Base-by-base conservation (phyloP, 176 grass and related monocot genomes). In the Phoenix dactylifera region DNA sequence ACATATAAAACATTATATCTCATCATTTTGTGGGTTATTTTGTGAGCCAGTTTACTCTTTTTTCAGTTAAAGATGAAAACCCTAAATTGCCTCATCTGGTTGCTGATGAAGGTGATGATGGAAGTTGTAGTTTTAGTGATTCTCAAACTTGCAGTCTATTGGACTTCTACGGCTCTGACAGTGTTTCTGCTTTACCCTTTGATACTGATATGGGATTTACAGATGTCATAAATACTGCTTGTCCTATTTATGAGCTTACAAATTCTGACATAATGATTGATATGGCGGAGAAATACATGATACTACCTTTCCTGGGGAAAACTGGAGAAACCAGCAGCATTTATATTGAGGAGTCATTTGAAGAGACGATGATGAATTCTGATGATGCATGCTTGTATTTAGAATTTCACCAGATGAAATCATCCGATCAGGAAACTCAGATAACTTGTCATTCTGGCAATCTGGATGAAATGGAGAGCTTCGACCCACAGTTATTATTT, bases 321-420 rank as follows among this genome's bases (percentile, higher is more conserved):
- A 57, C 78, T 60, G 49, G 53, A 17, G 79, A 86, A 71, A 60
- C 54, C 19, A 59, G 61, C 74, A 49, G 48, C n/a, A 6, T 50
- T 67, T 52, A 18, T 18, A 24, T 65, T 77, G 70, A 74, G 25
- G 57, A 51, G 53, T 58, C 24, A 9, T n/a, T 39, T 14, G 65
- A 75, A 20, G 30, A 75, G 17, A 60, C 51, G 58, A 53, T 64
- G 66, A 17, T 71, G 50, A 67, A 80, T 19, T 67, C 72, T 26
- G 85, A 93, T 73, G 88, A 89, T 54, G 80, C 94, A 54, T 86
- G 84, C 66, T 78, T 75, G 23, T 98, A 93, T 62, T 76, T 93
- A 24, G 70, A 26, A 63, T 63, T 52, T 73, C 70, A 73, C 67
- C 76, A 85, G 60, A 77, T 65, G 3, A 87, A 82, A 68, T 66